phyloP scores from a whole-genome alignment of 331 rosid genomes.

The Quercus tomentella region DNA sequence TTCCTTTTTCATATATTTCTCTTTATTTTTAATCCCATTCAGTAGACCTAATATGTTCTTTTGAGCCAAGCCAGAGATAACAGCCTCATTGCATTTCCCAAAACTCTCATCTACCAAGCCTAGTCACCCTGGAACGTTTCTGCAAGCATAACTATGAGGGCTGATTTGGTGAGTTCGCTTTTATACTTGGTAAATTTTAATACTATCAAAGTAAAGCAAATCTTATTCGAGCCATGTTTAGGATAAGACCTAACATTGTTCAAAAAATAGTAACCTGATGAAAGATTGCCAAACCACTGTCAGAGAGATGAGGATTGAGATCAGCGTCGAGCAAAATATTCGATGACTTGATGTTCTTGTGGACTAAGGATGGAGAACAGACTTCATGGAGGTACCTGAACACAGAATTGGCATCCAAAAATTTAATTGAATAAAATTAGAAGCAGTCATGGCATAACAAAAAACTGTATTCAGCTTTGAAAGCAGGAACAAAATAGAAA shows the following conservation, averaged over 20 bases:
- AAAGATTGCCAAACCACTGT: constrained; percentile 76
- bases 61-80: not conserved
- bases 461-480: not conserved
- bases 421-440: not conserved
- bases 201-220: not conserved
- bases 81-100: not conserved
- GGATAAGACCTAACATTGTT: not conserved
- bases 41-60: not conserved
- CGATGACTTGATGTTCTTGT: constrained; percentile 84
- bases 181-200: not conserved
- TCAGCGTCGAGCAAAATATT: constrained; percentile 76
- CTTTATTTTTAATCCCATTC: not conserved
- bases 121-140: not conserved
- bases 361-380: constrained; percentile 60
- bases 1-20: not conserved
- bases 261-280: constrained; percentile 48
- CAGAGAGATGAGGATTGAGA: constrained; percentile 77
- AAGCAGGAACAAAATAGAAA: not conserved
- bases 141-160: not conserved
- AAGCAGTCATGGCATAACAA: constrained; percentile 11
- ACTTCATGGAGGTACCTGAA: constrained; percentile 81
- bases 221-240: not conserved
- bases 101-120: not conserved
- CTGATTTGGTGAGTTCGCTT: too few relatives aligned
- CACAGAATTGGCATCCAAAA: constrained; percentile 3